A percentile compares a stretch with the other conserved stretches of the same genome.
These are phyloP conservation scores for Jasminum sambac DNA, from an alignment of 257 asterid species.

Conservation along the genomic window DNA sequence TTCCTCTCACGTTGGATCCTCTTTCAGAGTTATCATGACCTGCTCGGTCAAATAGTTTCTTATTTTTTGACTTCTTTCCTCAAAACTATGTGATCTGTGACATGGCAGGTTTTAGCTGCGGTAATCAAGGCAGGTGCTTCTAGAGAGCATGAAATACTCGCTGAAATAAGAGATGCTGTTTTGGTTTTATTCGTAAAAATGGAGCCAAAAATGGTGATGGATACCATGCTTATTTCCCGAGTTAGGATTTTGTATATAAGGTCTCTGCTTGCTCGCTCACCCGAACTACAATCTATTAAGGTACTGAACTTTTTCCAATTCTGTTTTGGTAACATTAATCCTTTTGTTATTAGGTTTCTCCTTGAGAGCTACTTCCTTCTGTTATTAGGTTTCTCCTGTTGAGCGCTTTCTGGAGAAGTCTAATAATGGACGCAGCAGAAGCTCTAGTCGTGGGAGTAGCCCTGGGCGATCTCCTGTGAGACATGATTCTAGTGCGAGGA, in stretches of 20 bases:
- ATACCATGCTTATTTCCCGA: conserved; percentile 98
- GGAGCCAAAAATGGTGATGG: conserved; percentile 99
- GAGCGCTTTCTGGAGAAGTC: conserved; percentile 95
- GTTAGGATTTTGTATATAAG: conserved; percentile 97
- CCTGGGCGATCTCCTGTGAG: conserved; percentile 93
- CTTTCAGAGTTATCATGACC: conserved; percentile 1
- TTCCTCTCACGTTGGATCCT: background rate
- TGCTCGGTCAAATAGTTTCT: conserved; percentile 12
- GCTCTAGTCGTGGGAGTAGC: conserved; percentile 95
- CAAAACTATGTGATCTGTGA: conserved; percentile 28
- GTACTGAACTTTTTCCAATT: conserved; percentile 38
- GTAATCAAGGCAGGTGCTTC: conserved; percentile 99
- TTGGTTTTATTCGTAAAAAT: conserved; percentile 91
- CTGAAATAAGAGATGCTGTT: conserved; percentile 97
- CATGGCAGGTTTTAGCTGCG: conserved; percentile 91
- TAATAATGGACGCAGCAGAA: conserved; percentile 85
- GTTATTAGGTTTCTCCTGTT: conserved; percentile 75
- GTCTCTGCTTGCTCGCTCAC: conserved; percentile 95
- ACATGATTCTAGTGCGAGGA: conserved; percentile 64
- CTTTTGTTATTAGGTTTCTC: background rate
- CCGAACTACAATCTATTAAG: conserved; percentile 98
- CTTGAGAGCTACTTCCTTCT: conserved; percentile 24
- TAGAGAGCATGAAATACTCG: conserved; percentile 98
- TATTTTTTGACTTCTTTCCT: conserved; percentile 22
- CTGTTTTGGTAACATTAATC: conserved; percentile 10